A percentile compares a stretch with the other conserved stretches of the same genome.
Evolutionary conservation across 139 green algal species (phyloP).

Genomic region (Diplosphaera chodatii): DNA sequence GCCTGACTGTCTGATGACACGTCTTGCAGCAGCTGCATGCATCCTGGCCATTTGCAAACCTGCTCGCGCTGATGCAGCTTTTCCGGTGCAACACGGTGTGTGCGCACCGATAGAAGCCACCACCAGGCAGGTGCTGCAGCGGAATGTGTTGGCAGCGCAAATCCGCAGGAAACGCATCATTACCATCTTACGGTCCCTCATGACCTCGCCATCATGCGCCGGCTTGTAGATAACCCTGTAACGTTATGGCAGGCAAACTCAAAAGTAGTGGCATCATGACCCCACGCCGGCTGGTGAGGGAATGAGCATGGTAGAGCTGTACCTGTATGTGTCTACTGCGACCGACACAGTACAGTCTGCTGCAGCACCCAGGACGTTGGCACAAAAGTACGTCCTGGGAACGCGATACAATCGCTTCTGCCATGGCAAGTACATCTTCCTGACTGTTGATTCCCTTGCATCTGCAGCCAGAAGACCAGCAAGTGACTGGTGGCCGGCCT

Average conservation of each 20-base stretch:
- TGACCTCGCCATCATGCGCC: background rate
- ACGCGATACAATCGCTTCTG: background rate
- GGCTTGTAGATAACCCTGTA: background rate
- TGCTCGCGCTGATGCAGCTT: too few relatives aligned
- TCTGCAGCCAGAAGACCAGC: background rate
- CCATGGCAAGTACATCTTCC: background rate
- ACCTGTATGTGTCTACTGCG: background rate
- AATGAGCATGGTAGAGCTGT: background rate
- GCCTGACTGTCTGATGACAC: too few relatives aligned
- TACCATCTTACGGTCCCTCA: background rate
- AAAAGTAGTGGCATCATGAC: too few relatives aligned
- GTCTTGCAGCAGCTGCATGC: too few relatives aligned
- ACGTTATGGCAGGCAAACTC: too few relatives aligned
- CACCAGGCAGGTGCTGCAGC: slow-evolving; percentile 1
- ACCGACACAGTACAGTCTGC: background rate
- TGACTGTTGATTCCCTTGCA: background rate
- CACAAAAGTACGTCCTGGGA: background rate
- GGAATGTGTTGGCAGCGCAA: background rate
- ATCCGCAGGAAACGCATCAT: background rate
- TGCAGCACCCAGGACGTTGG: background rate
- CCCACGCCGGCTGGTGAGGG: too few relatives aligned
- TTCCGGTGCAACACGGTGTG: too few relatives aligned
- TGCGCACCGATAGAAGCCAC: background rate
- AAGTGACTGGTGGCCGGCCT: too few relatives aligned
- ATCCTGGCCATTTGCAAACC: too few relatives aligned